Evolutionary conservation across 768 basidiomycete species (phyloP).

Genomic region (Boletus vinaceobasis): DNA sequence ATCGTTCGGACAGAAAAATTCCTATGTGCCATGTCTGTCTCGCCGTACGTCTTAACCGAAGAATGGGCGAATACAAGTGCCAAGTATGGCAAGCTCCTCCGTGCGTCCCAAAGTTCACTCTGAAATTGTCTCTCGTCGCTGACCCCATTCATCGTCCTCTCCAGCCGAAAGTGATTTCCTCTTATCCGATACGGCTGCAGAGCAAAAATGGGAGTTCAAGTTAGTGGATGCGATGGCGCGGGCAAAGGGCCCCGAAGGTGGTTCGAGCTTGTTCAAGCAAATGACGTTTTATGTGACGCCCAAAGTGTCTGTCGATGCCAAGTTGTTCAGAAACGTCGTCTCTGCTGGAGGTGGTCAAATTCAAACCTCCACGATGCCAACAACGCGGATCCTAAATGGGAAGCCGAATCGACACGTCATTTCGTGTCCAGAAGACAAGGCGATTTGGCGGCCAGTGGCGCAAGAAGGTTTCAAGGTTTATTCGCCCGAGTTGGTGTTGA

Average conservation of each 20-base stretch:
- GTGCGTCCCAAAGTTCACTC: slow-evolving; percentile 41
- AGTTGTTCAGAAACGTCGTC: slow-evolving; percentile 67
- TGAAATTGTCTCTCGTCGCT: not conserved
- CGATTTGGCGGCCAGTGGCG: slow-evolving; percentile 63
- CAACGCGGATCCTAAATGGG: slow-evolving; percentile 50
- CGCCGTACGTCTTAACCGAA: slow-evolving; percentile 58
- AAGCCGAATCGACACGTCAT: slow-evolving; percentile 55
- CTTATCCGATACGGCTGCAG: slow-evolving; percentile 58
- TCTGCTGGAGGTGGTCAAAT: slow-evolving; percentile 71
- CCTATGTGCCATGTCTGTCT: slow-evolving; percentile 65
- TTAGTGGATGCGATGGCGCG: slow-evolving; percentile 57
- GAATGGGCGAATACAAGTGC: slow-evolving; percentile 68
- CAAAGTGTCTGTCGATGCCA: slow-evolving; percentile 54
- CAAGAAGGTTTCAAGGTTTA: slow-evolving; percentile 56
- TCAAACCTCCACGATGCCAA: slow-evolving; percentile 45
- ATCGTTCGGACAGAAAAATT: slow-evolving; percentile 88
- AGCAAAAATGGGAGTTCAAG: slow-evolving; percentile 64
- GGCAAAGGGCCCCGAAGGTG: slow-evolving; percentile 45
- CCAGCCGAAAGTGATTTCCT: slow-evolving; percentile 63
- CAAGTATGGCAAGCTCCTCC: slow-evolving; percentile 52
- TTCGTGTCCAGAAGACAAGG: slow-evolving; percentile 59
- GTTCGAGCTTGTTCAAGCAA: slow-evolving; percentile 53
- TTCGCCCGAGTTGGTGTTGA: slow-evolving; percentile 64
- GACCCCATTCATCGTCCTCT: not conserved
- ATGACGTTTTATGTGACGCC: slow-evolving; percentile 75